phyloP scores from a whole-genome alignment of 371 early-diverging fungal genomes.

The Mucor plumbeus region DNA sequence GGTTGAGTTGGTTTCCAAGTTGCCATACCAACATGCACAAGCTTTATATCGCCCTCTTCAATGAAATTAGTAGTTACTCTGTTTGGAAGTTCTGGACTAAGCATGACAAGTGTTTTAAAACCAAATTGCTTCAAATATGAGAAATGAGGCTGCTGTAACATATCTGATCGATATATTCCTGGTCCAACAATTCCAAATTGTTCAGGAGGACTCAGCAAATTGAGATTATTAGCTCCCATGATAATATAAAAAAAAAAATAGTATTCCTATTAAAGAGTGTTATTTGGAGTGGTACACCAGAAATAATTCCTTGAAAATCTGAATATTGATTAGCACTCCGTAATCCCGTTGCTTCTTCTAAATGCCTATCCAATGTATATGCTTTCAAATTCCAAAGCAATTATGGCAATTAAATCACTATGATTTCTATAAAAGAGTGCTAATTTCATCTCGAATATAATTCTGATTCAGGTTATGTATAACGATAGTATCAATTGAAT shows the following conservation, averaged over 20 bases:
- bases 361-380: not conserved
- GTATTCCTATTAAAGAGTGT: not conserved
- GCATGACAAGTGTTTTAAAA: constrained; percentile 80
- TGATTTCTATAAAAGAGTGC: not conserved
- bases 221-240: constrained; percentile 20
- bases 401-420: not conserved
- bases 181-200: constrained; percentile 91
- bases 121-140: constrained; percentile 79
- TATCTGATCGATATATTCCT: constrained; percentile 85
- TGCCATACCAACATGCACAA: constrained; percentile 79
- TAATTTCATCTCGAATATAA: not conserved
- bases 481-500: not conserved
- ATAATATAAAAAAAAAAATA: not conserved
- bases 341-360: not conserved
- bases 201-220: constrained; percentile 78
- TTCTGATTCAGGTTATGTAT: not conserved
- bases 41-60: constrained; percentile 77
- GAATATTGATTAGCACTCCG: constrained; percentile 8
- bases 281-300: not conserved
- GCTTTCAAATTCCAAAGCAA: not conserved
- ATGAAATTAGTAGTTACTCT: constrained; percentile 78
- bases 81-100: constrained; percentile 88
- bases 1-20: constrained; percentile 58
- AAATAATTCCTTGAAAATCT: not conserved
- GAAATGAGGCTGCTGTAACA: constrained; percentile 74